Base-by-base conservation (phyloP, 257 asterid species). In the Solanum chaucha region DNA sequence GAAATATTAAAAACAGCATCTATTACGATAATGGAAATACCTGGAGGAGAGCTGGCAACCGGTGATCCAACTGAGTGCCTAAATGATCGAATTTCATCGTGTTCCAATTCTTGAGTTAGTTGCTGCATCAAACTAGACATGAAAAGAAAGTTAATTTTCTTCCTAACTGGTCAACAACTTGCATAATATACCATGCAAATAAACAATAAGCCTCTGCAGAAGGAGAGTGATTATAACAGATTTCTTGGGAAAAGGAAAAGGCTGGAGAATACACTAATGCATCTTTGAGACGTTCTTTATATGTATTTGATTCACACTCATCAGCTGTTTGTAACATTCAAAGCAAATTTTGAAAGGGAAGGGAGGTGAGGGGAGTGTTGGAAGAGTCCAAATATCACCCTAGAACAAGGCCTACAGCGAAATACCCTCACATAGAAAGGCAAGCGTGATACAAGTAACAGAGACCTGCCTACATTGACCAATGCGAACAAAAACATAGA, bases 1-100 rank as follows among this genome's bases (percentile, higher is more conserved):
- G 15, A 80, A 26, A 4, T 6, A 14, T 24, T 8, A 2, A 78
- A 46, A 81, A 78, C 48, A 70, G 26, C 84, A 77, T 64, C 59
- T 8, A 24, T 2, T 58, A 35, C 48, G 10, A 14, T 10, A 71
- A 86, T 32, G 64, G 84, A 87, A 90, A 87, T 92, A 91, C 98
- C 96, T 90, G 99, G 96, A 73, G 99, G 99, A 91, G 99, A 97
- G 92, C 87, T 93, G 90, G 91, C 94, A 13, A 97, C 74, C 35
- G 99, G 99, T 4, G 98, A 97, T 86, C 98, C 98, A 77, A 95
- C 94, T 90, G 91, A 95, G 90, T 92, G 95, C 41, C 87, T 92
- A 82, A 97, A 88, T 81, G 89, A 87, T 77, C 96, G 95, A 90
- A 92, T 90, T 64, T 95, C 99, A 26, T 97, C 99, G 71, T 87